These are phyloP conservation scores for Erythrobasidium hasegawianum DNA, from an alignment of 1,284 basidiomycete genomes.

Conservation along the genomic window DNA sequence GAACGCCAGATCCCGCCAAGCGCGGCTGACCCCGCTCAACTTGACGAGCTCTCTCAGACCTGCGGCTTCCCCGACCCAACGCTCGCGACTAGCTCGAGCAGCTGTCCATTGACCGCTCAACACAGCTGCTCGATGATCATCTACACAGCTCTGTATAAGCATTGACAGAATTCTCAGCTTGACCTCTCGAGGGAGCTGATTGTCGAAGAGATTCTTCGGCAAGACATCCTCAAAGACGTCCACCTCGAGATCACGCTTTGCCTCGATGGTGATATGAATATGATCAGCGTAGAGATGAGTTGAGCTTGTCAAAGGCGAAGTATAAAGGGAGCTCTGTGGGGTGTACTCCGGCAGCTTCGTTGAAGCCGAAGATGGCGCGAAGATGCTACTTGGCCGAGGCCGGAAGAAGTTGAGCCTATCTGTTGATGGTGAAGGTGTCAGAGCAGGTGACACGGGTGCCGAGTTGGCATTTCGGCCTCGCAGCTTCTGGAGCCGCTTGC, in stretches of 20 bases:
- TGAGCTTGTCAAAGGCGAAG: conserved; percentile 12
- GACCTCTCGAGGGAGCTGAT: conserved; percentile 17
- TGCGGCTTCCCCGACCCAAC: conserved; percentile 17
- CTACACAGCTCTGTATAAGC: conserved; percentile 7
- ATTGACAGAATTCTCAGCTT: conserved; percentile 7
- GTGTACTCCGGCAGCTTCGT: not conserved
- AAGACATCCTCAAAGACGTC: conserved; percentile 23
- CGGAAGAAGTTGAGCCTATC: conserved; percentile 27
- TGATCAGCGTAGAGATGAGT: conserved; percentile 12
- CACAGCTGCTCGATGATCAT: not conserved
- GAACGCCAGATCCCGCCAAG: conserved; percentile 27
- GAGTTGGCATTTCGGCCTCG: conserved; percentile 23
- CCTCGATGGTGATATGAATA: not conserved
- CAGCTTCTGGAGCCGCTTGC: conserved; percentile 11
- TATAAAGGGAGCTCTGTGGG: not conserved
- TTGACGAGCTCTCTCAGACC: conserved; percentile 30
- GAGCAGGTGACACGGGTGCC: conserved; percentile 7
- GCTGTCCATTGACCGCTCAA: conserved; percentile 9
- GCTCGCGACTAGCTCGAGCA: conserved; percentile 3
- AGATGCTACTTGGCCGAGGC: conserved; percentile 23
- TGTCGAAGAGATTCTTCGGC: conserved; percentile 18
- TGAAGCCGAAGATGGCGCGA: conserved; percentile 16
- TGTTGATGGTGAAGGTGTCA: conserved; percentile 14
- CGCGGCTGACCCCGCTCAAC: conserved; percentile 25
- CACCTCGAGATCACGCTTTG: not conserved